Evolutionary conservation across 306 rosid species (phyloP), one percentile per base, ranked within the genome.

Genomic region (Quercus engelmannii): DNA sequence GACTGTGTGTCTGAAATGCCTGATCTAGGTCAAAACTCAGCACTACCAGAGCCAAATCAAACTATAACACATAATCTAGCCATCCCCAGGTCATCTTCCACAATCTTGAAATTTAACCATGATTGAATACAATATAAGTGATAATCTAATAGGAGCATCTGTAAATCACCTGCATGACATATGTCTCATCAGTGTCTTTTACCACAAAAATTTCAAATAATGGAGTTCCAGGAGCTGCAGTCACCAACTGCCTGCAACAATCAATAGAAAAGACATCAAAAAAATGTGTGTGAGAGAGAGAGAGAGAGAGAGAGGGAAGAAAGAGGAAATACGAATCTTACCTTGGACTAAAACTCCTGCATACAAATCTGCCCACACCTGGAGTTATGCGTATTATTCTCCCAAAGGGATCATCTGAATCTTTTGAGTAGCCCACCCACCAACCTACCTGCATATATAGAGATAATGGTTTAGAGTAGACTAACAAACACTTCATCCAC

Each of bases 361-460:
- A 97, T 62, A 96, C 73, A 52, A 93, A 96, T 85, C 90, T 90
- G 31, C 99, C 99, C 89, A 96, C 87, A 25, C 91, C 89, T 33
- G 99, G 99, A 83, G 93, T 91, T 57, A 96, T 78, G n/a, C 80
- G 96, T 74, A 96, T 80, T 63, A 96, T 76, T 83, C 97, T 87
- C 64, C 98, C 99, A 82, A 91, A 93, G 31, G 99, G 99, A 77
- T 93, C 90, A n/a, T 88, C 96, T 38, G 94, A 86, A 73, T 86
- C 90, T 87, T 91, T 88, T 38, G 99, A 88, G 91, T 85, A 93
- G 76, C 99, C 99, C 23, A 93, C 98, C 98, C 98, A 96, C 98
- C 99, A 96, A 68, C 99, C 99, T 56, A 96, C 96, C 99, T 96
- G 92, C 80, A 84, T 55, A 76, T 74, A 43, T 69, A 51, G 62